Evolutionary conservation across 1,284 basidiomycete genomes (phyloP).

Genomic region (Tremellales sp.): DNA sequence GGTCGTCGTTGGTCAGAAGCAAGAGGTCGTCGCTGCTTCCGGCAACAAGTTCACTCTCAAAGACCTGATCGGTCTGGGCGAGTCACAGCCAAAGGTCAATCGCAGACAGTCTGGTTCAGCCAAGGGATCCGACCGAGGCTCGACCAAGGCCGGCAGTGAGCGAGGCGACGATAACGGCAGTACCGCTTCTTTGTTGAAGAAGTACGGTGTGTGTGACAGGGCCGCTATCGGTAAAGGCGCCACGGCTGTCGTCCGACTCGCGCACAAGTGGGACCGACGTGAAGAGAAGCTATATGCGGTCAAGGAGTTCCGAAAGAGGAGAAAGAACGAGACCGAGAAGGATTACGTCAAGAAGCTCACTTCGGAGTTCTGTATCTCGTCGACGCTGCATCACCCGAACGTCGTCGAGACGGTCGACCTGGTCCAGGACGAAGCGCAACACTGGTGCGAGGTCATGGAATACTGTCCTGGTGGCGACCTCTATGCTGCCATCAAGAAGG

Average conservation of each 20-base stretch:
- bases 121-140: constrained; percentile 50
- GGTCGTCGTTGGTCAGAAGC: constrained; percentile 23
- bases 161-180: constrained; percentile 38
- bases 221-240: constrained; percentile 96
- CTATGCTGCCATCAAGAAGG: constrained; percentile 96
- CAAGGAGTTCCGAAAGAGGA: constrained; percentile 97
- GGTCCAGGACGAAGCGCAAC: constrained; percentile 90
- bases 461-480: constrained; percentile 96
- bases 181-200: constrained; percentile 62
- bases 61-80: constrained; percentile 60
- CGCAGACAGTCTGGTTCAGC: constrained; percentile 64
- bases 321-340: constrained; percentile 98
- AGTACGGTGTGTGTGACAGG: constrained; percentile 97
- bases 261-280: constrained; percentile 96
- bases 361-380: constrained; percentile 98
- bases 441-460: constrained; percentile 99
- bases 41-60: constrained; percentile 76
- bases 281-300: constrained; percentile 99
- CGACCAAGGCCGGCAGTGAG: constrained; percentile 40
- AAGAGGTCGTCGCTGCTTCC: constrained; percentile 41
- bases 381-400: constrained; percentile 92
- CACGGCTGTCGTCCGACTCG: constrained; percentile 90
- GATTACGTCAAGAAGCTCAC: constrained; percentile 99
- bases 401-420: constrained; percentile 98
- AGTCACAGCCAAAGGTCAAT: constrained; percentile 61